phyloP scores from a whole-genome alignment of 345 rosid species.

The Cardamine resedifolia region DNA sequence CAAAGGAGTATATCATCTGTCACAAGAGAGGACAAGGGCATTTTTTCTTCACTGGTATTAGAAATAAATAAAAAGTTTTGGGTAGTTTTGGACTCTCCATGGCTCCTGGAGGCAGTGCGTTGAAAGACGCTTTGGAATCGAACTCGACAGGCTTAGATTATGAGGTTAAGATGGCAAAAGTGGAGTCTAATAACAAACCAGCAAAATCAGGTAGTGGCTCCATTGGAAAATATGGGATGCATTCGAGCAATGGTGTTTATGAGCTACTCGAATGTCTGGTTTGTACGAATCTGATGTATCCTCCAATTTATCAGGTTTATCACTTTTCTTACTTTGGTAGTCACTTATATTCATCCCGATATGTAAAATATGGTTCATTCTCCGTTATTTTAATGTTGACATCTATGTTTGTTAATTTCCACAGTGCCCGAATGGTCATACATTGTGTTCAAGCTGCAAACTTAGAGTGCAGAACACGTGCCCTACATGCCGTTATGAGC shows the following conservation, averaged over 20 bases:
- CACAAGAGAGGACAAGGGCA: conserved; percentile 4
- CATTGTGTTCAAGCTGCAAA: conserved; percentile 78
- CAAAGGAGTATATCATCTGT: conserved; percentile 2
- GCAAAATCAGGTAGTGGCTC: conserved; percentile 46
- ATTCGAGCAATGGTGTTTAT: conserved; percentile 61
- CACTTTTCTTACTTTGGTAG: not conserved
- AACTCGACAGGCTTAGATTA: conserved; percentile 46
- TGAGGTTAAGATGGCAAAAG: conserved; percentile 47
- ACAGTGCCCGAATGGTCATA: conserved; percentile 90
- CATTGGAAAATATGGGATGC: conserved; percentile 42
- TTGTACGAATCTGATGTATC: conserved; percentile 76
- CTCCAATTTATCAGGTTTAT: conserved; percentile 84
- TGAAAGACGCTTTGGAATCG: conserved; percentile 53
- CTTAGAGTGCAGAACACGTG: conserved; percentile 67
- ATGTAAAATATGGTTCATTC: not conserved
- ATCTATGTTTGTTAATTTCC: not conserved
- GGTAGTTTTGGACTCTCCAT: conserved; percentile 32
- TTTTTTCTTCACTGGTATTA: conserved; percentile 18
- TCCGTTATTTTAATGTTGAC: not conserved
- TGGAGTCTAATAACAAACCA: conserved; percentile 48
- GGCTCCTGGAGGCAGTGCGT: conserved; percentile 61
- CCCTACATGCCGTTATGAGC: conserved; percentile 84
- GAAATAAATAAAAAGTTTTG: not conserved
- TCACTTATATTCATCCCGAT: not conserved
- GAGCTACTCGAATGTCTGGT: conserved; percentile 84